Evolutionary conservation across 306 rosid species (phyloP).

Genomic region (Vigna hirtella): DNA sequence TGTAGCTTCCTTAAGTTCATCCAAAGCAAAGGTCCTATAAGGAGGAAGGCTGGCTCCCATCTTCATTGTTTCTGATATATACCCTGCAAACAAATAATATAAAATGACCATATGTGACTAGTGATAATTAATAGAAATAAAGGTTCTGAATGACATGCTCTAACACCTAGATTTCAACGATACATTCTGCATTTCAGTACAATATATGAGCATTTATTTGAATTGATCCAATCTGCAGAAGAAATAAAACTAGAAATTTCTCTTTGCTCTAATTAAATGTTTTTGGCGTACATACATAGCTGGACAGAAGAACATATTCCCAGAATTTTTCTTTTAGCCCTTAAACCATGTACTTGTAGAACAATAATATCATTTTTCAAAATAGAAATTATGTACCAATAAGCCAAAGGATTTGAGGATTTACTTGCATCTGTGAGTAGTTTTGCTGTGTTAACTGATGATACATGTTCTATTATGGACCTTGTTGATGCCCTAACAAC

Average conservation of each 20-base stretch:
- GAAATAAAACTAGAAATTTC: constrained; percentile 27
- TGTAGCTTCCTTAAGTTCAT: constrained; percentile 89
- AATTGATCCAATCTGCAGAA: constrained; percentile 7
- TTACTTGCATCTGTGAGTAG: constrained; percentile 96
- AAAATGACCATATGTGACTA: neutral
- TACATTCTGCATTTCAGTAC: constrained; percentile 3
- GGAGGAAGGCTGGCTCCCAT: constrained; percentile 86
- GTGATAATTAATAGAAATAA: constrained; percentile 11
- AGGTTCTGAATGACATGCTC: constrained; percentile 29
- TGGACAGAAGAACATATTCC: neutral
- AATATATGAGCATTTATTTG: constrained; percentile 5
- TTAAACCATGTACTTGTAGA: neutral
- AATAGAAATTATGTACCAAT: constrained; percentile 13
- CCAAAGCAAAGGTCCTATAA: constrained; percentile 85
- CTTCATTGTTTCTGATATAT: constrained; percentile 91
- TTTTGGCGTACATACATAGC: neutral
- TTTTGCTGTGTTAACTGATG: constrained; percentile 72
- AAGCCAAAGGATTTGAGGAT: constrained; percentile 42
- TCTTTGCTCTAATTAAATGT: constrained; percentile 1
- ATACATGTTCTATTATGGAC: constrained; percentile 66
- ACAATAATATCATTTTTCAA: neutral
- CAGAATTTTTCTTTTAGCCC: neutral
- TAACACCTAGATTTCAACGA: neutral
- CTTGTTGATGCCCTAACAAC: constrained; percentile 41
- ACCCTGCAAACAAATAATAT: constrained; percentile 57